phyloP scores from a whole-genome alignment of 1,284 basidiomycete genomes.

The Irpex sp. region DNA sequence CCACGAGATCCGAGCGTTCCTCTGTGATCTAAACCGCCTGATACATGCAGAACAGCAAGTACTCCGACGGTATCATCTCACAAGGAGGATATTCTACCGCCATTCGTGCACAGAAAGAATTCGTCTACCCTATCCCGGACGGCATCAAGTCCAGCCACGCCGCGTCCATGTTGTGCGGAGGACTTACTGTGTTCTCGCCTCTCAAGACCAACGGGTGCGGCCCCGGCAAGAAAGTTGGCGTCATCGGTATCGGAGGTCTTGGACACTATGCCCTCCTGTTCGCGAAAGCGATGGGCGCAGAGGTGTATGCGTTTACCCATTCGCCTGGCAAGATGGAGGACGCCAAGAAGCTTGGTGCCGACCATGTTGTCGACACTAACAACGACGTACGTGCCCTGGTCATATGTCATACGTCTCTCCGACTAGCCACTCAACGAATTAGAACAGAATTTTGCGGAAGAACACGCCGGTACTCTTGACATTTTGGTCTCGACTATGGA shows the following conservation, averaged over 20 bases:
- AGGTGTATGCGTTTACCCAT: conserved; percentile 68
- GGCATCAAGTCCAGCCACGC: conserved; percentile 49
- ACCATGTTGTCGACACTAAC: conserved; percentile 43
- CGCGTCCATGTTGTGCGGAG: conserved; percentile 57
- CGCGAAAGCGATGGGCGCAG: conserved; percentile 33
- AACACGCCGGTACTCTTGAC: conserved; percentile 46
- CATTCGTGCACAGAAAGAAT: conserved; percentile 64
- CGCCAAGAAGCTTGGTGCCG: conserved; percentile 60
- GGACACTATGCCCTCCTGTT: conserved; percentile 28
- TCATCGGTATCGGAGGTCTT: conserved; percentile 64
- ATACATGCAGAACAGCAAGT: conserved; percentile 37
- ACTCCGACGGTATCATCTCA: conserved; percentile 49
- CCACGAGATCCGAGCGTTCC: not conserved
- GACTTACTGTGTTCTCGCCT: conserved; percentile 66
- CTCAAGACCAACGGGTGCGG: conserved; percentile 58
- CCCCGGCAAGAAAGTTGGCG: conserved; percentile 63
- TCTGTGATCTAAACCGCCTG: conserved; percentile 9
- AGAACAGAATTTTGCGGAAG: conserved; percentile 38
- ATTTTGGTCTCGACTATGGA: conserved; percentile 53
- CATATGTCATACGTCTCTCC: not conserved
- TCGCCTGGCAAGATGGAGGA: conserved; percentile 60
- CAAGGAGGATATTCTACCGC: conserved; percentile 66
- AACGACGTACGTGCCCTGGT: conserved; percentile 22
- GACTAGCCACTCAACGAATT: not conserved
- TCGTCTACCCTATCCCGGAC: conserved; percentile 70